These are phyloP conservation scores for Vigna unguiculata DNA, from an alignment of 306 rosid species.

Conservation along the genomic window DNA sequence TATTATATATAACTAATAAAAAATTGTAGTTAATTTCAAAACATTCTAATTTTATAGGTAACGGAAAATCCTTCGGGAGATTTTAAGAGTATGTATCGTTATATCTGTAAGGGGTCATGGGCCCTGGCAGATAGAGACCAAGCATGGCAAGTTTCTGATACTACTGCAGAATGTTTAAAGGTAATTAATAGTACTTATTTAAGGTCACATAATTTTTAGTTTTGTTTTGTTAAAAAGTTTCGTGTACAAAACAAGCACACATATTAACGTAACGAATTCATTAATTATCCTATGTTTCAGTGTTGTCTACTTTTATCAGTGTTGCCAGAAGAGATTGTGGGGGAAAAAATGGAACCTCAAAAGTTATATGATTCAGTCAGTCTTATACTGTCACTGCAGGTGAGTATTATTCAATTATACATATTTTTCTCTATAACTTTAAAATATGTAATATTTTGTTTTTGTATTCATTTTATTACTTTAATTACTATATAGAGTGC, in stretches of 20 bases:
- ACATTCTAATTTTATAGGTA: conserved; percentile 38
- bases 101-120: conserved; percentile 78
- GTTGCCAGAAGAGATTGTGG: conserved; percentile 64
- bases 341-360: conserved; percentile 62
- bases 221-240: neutral
- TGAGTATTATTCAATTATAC: conserved; percentile 10
- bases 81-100: conserved; percentile 54
- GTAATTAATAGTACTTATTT: conserved; percentile 31
- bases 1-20: neutral
- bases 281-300: conserved; percentile 26
- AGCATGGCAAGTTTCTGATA: conserved; percentile 85
- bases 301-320: conserved; percentile 60
- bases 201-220: neutral
- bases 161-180: conserved; percentile 71
- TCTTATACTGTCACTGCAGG: conserved; percentile 67
- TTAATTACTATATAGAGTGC: neutral
- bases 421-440: no score
- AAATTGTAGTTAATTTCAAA: no score
- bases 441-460: no score
- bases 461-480: no score
- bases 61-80: conserved; percentile 46
- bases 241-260: neutral
- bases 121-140: conserved; percentile 72
- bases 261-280: neutral
- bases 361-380: conserved; percentile 62